Percentiles rank a stretch among this genome's conserved stretches.
These are phyloP conservation scores for Fusarium floridanum DNA, from an alignment of 2,329 filamentous ascomycete species.

Conservation along the genomic window DNA sequence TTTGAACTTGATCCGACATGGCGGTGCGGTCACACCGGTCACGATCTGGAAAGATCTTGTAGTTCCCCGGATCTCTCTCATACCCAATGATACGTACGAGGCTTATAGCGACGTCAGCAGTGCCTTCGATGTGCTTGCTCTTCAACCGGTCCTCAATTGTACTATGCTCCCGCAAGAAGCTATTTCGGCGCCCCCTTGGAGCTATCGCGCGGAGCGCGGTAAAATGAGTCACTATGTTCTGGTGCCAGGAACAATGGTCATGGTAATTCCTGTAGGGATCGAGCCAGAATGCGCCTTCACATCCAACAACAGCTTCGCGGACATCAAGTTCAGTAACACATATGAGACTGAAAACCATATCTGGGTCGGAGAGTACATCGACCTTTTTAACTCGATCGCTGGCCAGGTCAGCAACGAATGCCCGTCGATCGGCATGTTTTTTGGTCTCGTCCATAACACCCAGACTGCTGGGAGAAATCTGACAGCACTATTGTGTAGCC, in stretches of 20 bases:
- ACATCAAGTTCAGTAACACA: not conserved
- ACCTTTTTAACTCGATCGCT: constrained; percentile 1
- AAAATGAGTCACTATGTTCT: not conserved
- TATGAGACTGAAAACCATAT: not conserved
- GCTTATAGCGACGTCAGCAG: not conserved
- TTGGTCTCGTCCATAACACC: not conserved
- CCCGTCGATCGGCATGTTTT: constrained; percentile 6
- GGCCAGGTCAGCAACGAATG: not conserved
- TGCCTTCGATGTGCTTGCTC: not conserved
- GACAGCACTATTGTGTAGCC: constrained; percentile 5
- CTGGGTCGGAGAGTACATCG: not conserved
- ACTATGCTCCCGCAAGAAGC: not conserved
- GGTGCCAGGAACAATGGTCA: not conserved
- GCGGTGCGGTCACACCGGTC: not conserved
- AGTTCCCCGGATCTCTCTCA: not conserved
- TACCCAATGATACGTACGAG: not conserved
- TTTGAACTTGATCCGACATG: not conserved
- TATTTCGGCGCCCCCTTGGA: not conserved
- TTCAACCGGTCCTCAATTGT: not conserved
- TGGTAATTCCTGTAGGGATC: not conserved
- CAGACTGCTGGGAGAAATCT: not conserved
- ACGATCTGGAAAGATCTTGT: not conserved
- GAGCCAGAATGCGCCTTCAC: not conserved
- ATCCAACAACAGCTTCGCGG: not conserved
- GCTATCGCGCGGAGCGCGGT: not conserved